Base-by-base conservation (phyloP, 345 rosid species). In the Euphorbia peplus region DNA sequence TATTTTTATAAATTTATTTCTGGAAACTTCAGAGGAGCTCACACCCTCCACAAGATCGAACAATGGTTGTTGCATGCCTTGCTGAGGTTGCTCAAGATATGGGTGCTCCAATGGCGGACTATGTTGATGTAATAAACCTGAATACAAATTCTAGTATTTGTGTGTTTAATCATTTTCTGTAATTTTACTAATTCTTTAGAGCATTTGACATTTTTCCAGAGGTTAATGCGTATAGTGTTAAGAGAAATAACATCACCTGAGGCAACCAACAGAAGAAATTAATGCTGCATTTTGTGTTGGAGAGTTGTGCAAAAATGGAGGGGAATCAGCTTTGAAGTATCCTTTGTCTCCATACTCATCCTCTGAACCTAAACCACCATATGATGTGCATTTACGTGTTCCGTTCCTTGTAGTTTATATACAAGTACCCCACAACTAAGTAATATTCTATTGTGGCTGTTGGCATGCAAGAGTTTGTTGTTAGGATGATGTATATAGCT, bases 231-330 rank as follows among this genome's bases (percentile, higher is more conserved):
- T 21, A 69, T 95, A 68, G 98, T 87, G 59, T 90, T 92, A 69
- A 92, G 90, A 77, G 99, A 95, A 73, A 77, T 95, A 52, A 83
- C 84, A 62, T 92, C 97, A 56, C 69, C 98, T 0, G 89, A 85
- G 24, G 83, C 98, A 81, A 95, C 98, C 52, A 95, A 95, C 72
- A 86, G 96, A 80, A 92, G 99, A 73, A 95, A n/a, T n/a, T n/a
- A n/a, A 95, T 76, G 98, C 99, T 67, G 99, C 98, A 73, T 95
- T 95, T 80, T 95, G 98, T 83, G 97, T 76, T 1, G 99, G 99
- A 63, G 99, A 95, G 74, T 78, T 95, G 63, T 90, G 98, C 82
- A 91, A 87, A 81, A 95, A 92, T 80, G 99, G 99, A 46, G 92
- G 96, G 1, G 96, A 92, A 78, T 75, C 85, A 52, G 60, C 89